Evolutionary conservation across 352 stramenopile genomes (phyloP).

Genomic region (Globisporangium spinosum): DNA sequence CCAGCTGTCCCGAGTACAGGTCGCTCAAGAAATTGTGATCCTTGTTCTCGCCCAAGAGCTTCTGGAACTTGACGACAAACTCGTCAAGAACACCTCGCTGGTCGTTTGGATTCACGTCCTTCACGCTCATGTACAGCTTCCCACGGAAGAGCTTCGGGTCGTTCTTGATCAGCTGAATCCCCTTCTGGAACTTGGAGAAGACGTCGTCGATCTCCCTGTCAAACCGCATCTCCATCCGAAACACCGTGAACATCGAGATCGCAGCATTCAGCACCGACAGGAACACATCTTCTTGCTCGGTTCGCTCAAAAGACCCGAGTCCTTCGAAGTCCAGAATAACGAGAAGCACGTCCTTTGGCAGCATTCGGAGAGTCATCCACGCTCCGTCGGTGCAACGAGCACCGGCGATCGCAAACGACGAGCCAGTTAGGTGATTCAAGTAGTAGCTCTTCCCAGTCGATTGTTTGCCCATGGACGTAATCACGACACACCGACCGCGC

Average conservation of each 20-base stretch:
- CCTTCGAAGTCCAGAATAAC: constrained; percentile 79
- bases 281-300: constrained; percentile 72
- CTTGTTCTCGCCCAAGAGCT: constrained; percentile 40
- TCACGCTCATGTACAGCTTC: constrained; percentile 67
- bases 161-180: constrained; percentile 54
- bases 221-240: constrained; percentile 76
- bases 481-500: constrained; percentile 9
- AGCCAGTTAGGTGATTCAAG: constrained; percentile 70
- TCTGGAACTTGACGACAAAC: constrained; percentile 49
- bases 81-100: constrained; percentile 40
- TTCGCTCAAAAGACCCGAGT: constrained; percentile 63
- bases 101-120: constrained; percentile 72
- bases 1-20: constrained; percentile 54
- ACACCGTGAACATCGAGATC: constrained; percentile 70
- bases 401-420: constrained; percentile 64
- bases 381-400: constrained; percentile 59
- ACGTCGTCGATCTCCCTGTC: constrained; percentile 72
- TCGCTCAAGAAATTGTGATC: constrained; percentile 57
- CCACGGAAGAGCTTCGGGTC: constrained; percentile 57
- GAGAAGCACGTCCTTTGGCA: constrained; percentile 40
- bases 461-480: constrained; percentile 26
- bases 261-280: constrained; percentile 72
- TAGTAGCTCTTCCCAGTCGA: constrained; percentile 80
- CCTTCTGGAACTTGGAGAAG: constrained; percentile 69
- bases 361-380: constrained; percentile 53